Conservation (phyloP, 768 basidiomycete species). For the button mushroom (Agaricus bisporus) region DNA sequence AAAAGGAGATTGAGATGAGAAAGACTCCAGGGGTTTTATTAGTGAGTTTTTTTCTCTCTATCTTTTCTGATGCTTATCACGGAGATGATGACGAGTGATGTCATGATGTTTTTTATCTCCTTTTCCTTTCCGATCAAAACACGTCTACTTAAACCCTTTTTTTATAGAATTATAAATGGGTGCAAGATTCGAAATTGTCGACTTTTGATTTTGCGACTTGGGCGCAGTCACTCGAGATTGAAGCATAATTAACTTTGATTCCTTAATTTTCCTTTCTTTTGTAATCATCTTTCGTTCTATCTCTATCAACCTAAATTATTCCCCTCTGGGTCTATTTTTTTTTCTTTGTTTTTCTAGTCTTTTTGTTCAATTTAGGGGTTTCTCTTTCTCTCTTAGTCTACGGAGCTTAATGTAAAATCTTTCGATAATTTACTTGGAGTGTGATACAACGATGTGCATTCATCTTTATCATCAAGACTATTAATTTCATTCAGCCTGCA, state of each 20-base stretch:
- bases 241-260: not conserved
- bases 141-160: not conserved
- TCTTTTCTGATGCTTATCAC: no score
- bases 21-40: constrained; percentile 83
- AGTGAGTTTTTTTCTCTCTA: constrained; percentile 35
- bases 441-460: no score
- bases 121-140: not conserved
- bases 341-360: no score
- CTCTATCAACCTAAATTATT: no score
- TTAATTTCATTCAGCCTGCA: no score
- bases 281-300: not conserved
- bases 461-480: no score
- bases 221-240: not conserved
- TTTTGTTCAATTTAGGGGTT: no score
- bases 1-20: constrained; percentile 82
- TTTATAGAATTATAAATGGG: constrained; percentile 6
- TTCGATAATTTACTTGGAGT: no score
- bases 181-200: constrained; percentile 3
- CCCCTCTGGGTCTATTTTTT: no score
- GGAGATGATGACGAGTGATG: no score
- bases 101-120: not conserved
- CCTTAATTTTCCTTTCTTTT: not conserved
- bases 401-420: no score
- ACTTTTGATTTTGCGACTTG: constrained; percentile 6
- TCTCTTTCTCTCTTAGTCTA: no score